Percentiles rank a stretch among this genome's conserved stretches.
Evolutionary conservation across 2,329 filamentous ascomycete species (phyloP).

Genomic region (Diaporthe citrichinensis): DNA sequence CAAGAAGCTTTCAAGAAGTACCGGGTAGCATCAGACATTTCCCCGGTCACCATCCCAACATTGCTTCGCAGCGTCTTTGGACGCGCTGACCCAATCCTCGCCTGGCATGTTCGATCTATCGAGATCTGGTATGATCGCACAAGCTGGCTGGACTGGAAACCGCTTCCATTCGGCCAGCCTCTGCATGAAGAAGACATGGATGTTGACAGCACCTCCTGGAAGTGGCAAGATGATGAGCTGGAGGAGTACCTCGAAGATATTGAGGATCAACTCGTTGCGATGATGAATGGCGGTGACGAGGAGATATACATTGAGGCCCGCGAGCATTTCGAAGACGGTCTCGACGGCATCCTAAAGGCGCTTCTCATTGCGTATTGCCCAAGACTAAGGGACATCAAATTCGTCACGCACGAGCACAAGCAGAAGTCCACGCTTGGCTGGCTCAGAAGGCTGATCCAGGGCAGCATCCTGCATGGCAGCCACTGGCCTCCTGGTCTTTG

Average conservation of each 20-base stretch:
- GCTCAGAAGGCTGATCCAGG: not conserved
- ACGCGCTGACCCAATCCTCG: slow-evolving; percentile 4
- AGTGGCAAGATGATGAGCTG: not conserved
- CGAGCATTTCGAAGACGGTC: not conserved
- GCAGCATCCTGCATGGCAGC: not conserved
- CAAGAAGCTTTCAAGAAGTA: not conserved
- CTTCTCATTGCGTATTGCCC: slow-evolving; percentile 3
- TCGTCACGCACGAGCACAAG: slow-evolving; percentile 6
- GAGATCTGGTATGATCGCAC: slow-evolving; percentile 9
- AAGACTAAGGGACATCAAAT: slow-evolving; percentile 6
- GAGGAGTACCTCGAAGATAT: not conserved
- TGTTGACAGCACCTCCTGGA: not conserved
- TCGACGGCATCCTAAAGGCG: slow-evolving; percentile 4
- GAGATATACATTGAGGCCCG: not conserved
- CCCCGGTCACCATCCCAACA: not conserved
- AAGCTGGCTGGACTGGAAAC: not conserved
- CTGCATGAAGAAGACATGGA: not conserved
- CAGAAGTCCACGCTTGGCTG: slow-evolving; percentile 5
- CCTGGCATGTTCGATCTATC: not conserved
- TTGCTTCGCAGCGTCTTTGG: not conserved
- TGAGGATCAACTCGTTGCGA: not conserved
- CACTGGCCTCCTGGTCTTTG: slow-evolving; percentile 3
- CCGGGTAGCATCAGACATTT: slow-evolving; percentile 3
- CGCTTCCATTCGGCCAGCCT: not conserved
- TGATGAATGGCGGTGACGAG: not conserved